Conservation (phyloP, 2,329 filamentous ascomycete species). For the Alternaria sp. region DNA sequence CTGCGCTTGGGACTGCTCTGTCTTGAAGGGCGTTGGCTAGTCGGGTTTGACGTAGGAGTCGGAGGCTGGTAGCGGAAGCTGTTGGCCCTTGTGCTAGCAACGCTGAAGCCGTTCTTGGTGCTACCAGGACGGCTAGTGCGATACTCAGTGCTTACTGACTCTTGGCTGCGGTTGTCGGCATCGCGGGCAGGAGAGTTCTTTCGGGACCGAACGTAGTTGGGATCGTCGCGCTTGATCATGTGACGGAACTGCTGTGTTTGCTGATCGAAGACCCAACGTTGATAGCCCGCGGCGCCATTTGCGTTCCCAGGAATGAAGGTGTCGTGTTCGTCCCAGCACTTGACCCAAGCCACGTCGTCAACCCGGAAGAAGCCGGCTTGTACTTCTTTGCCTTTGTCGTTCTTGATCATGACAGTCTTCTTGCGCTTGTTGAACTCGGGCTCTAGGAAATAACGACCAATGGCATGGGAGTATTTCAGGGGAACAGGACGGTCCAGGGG, state of each 20-base stretch:
- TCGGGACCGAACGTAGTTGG: slow-evolving; percentile 37
- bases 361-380: slow-evolving; percentile 57
- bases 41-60: slow-evolving; percentile 23
- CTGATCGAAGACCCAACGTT: slow-evolving; percentile 56
- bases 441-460: slow-evolving; percentile 57
- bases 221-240: slow-evolving; percentile 49
- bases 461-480: slow-evolving; percentile 57
- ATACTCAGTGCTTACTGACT: slow-evolving; percentile 39
- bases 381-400: slow-evolving; percentile 47
- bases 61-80: slow-evolving; percentile 34
- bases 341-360: slow-evolving; percentile 58
- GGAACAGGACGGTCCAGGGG: slow-evolving; percentile 41
- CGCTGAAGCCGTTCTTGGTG: slow-evolving; percentile 32
- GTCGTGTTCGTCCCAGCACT: slow-evolving; percentile 57
- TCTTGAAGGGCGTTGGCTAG: slow-evolving; percentile 32
- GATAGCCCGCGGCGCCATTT: slow-evolving; percentile 41
- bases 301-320: slow-evolving; percentile 57
- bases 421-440: slow-evolving; percentile 57
- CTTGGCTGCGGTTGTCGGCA: slow-evolving; percentile 29
- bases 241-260: slow-evolving; percentile 47
- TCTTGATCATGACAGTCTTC: slow-evolving; percentile 49
- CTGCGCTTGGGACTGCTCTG: slow-evolving; percentile 37
- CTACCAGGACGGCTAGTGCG: slow-evolving; percentile 30
- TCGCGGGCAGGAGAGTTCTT: slow-evolving; percentile 31
- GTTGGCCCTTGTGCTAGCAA: slow-evolving; percentile 35